Base-by-base conservation (phyloP, 164 flowering plant species). In the Paratinospora sagittata region DNA sequence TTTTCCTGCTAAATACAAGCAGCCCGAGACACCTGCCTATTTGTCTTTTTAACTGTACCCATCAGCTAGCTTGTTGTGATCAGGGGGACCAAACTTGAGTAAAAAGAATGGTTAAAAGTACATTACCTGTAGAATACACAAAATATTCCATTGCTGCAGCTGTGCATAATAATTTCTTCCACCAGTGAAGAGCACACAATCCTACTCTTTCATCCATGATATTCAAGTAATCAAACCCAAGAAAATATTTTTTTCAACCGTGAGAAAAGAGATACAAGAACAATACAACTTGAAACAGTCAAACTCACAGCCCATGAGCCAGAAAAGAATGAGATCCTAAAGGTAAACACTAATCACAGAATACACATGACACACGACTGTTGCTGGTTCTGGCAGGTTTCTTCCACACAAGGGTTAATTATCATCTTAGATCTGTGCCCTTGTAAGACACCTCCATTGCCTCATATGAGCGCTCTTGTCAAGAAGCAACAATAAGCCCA, bases 401-500 rank as follows among this genome's bases (percentile, higher is more conserved):
- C 24, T 47, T 73, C n/a, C 39, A 9, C 19, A 21, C n/a, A 52
- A 52, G 58, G 58, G 58, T 52, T 6, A 52, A 4, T 43, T n/a
- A n/a, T n/a, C 19, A 21, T 17, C 58, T 52, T 52, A 19, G n/a
- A 8, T 74, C 82, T 85, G 87, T 9, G 87, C 78, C 13, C 83
- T 87, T 66, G 87, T 65, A 21, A 92, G 76, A 76, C 88, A 84
- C 80, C 90, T 87, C 97, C 89, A 87, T 27, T 73, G 90, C 75
- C 84, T 82, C 67, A 68, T 58, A 33, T 75, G 81, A 17, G 90
- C 82, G 11, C 84, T 82, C 75, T 78, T 86, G 71, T 91, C 93
- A 65, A 95, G 79, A 73, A 92, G 85, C 87, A 89, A 72, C 33
- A 88, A 83, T 80, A 92, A 84, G 23, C 99, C 98, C 49, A 79